phyloP scores from a whole-genome alignment of 2,329 filamentous ascomycete genomes.

The Chaetomiaceae sp. region DNA sequence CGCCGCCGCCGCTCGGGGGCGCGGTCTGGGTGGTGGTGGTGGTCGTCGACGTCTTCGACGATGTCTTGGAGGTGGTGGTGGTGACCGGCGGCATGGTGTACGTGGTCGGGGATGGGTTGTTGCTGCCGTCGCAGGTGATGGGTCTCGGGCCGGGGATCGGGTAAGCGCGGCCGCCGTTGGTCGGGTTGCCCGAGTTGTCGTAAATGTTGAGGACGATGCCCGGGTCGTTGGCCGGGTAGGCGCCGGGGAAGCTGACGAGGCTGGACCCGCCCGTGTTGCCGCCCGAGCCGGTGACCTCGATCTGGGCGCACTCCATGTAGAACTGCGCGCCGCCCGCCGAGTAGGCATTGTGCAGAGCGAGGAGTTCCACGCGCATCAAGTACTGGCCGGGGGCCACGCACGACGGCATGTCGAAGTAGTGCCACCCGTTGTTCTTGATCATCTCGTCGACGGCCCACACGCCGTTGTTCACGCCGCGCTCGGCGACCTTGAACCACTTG shows the following conservation, averaged over 20 bases:
- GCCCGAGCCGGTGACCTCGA: constrained; percentile 29
- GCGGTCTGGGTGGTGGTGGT: too few relatives aligned
- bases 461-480: constrained; percentile 35
- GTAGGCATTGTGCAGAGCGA: constrained; percentile 37
- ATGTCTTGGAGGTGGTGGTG: neutral
- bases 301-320: constrained; percentile 36
- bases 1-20: constrained; percentile 1
- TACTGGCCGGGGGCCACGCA: constrained; percentile 38
- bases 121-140: constrained; percentile 25
- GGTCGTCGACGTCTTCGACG: neutral
- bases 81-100: neutral
- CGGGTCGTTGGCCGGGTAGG: constrained; percentile 32
- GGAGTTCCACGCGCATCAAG: constrained; percentile 39
- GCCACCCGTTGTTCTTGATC: constrained; percentile 41
- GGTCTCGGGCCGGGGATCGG: constrained; percentile 33
- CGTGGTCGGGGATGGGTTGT: constrained; percentile 3
- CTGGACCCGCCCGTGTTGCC: constrained; percentile 25
- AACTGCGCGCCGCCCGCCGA: constrained; percentile 34
- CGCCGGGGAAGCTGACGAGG: constrained; percentile 34
- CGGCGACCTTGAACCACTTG: constrained; percentile 50
- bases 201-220: constrained; percentile 35
- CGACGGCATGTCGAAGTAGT: constrained; percentile 37
- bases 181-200: constrained; percentile 28
- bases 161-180: constrained; percentile 32
- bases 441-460: constrained; percentile 47